Conservation (phyloP, 1,139 yeast genomes). For the Lipomyces yarrowii region DNA sequence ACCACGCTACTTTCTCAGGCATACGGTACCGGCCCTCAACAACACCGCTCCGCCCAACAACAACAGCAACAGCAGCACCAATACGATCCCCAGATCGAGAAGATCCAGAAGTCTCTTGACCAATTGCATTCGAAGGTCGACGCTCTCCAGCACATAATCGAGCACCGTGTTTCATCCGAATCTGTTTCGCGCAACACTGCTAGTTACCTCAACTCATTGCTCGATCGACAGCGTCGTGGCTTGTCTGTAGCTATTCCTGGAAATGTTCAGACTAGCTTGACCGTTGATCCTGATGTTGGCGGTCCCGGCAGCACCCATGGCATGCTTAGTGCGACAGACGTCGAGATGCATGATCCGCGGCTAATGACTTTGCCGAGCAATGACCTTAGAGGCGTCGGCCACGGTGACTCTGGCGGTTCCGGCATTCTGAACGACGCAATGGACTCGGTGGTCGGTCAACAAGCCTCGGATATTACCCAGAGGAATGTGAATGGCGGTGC, state of each 20-base stretch:
- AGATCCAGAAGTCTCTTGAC: constrained; percentile 24
- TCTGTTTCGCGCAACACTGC: constrained; percentile 4
- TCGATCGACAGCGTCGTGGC: constrained; percentile 4
- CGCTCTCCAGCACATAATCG: constrained; percentile 25
- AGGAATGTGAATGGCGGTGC: constrained; percentile 9
- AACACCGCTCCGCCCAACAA: constrained; percentile 15
- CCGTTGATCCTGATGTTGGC: constrained; percentile 12
- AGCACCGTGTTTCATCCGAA: constrained; percentile 19
- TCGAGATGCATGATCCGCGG: constrained; percentile 29
- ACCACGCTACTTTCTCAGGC: constrained; percentile 19
- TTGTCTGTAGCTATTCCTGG: constrained; percentile 5
- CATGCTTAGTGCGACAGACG: constrained; percentile 16
- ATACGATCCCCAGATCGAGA: constrained; percentile 21
- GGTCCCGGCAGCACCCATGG: constrained; percentile 7
- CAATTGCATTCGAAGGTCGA: constrained; percentile 30
- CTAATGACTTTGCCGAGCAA: constrained; percentile 17
- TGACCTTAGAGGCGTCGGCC: constrained; percentile 5
- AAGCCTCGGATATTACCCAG: background rate
- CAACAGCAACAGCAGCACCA: constrained; percentile 13
- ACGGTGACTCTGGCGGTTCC: background rate
- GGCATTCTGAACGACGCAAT: constrained; percentile 14
- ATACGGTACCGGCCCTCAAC: constrained; percentile 8
- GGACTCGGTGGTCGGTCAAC: constrained; percentile 13
- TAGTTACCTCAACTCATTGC: constrained; percentile 8
- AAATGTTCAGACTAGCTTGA: constrained; percentile 6